Base-by-base conservation (phyloP, 306 rosid species). In the Lupinus albus region DNA sequence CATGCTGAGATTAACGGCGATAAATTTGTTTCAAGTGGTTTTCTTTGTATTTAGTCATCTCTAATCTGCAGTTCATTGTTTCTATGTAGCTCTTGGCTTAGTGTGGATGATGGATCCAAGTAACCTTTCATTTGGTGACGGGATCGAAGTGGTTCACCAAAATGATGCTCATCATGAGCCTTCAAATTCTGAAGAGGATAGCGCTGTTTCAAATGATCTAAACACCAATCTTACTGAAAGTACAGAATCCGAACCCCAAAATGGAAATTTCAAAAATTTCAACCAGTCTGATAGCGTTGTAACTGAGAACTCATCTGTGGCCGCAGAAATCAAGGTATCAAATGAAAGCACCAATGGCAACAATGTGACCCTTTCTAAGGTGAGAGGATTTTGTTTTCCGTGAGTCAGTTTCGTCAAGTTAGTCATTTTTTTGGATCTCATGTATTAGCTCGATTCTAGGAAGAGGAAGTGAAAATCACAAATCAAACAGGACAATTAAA, bases 91-190 rank as follows among this genome's bases (percentile, higher is more conserved):
- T 71, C 80, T 80, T 57, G 85, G 95, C 68, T 72, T 64, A 42
- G 64, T 68, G 78, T 69, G 85, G 67, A 68, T 67, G 84, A 93
- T 93, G 99, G 96, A 88, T 81, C 70, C 79, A 7, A 80, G 70
- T 53, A 73, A 73, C 67, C 73, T 71, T 58, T 82, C 66, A 44
- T 78, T 85, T 54, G 68, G 75, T 57, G 84, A 77, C 73, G 86
- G 91, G 81, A 76, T 78, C 38, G 87, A 75, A 78, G 74, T 50
- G 71, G 82, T 73, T 59, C 83, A 71, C 67, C 94, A 84, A 81
- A 93, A 89, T 67, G 94, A 94, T 56, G 87, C 55, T 78, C 80
- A 66, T 12, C 87, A 55, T 17, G 81, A 78, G 50, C 77, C 68
- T 67, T 67, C 83, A 15, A 55, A 59, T 46, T 32, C 70, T 64